A percentile compares a stretch with the other conserved stretches of the same genome.
Conservation (phyloP, 805 yeast genomes). For the Candida sanyiensis region DNA sequence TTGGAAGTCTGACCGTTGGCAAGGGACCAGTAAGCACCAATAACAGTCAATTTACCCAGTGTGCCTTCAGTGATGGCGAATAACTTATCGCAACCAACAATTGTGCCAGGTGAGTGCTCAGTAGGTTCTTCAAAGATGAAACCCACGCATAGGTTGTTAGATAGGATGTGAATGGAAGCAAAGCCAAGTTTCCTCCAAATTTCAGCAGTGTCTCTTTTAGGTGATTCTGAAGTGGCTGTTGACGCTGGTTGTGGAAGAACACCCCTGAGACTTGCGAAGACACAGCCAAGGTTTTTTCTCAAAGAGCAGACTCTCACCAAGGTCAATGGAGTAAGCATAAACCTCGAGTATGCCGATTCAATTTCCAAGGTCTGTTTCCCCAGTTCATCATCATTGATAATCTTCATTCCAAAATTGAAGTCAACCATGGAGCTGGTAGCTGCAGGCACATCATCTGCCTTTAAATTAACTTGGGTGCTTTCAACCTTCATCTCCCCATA, state of each 20-base stretch:
- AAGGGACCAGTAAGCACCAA: slow-evolving; percentile 64
- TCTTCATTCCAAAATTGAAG: slow-evolving; percentile 38
- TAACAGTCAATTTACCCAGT: slow-evolving; percentile 61
- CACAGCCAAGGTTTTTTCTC: slow-evolving; percentile 8
- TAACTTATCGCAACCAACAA: slow-evolving; percentile 69
- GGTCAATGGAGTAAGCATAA: slow-evolving; percentile 50
- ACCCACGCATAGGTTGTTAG: slow-evolving; percentile 67
- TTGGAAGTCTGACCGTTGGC: slow-evolving; percentile 56
- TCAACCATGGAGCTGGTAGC: slow-evolving; percentile 40
- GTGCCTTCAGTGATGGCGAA: slow-evolving; percentile 57
- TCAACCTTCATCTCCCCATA: slow-evolving; percentile 22
- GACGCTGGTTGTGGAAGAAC: neutral
- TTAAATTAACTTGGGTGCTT: slow-evolving; percentile 27
- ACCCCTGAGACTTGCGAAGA: neutral
- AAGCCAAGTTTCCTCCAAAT: slow-evolving; percentile 14
- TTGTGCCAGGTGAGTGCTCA: slow-evolving; percentile 57
- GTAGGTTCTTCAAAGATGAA: slow-evolving; percentile 58
- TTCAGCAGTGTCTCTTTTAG: slow-evolving; percentile 5
- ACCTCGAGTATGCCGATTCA: slow-evolving; percentile 52
- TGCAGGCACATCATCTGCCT: slow-evolving; percentile 30
- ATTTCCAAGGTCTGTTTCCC: slow-evolving; percentile 44
- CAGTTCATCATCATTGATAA: slow-evolving; percentile 34
- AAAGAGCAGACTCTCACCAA: slow-evolving; percentile 29
- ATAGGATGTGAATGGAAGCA: slow-evolving; percentile 50
- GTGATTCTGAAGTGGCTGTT: neutral